Percentiles rank a stretch among this genome's conserved stretches.
Conservation (phyloP, 2,329 filamentous ascomycete genomes). For the Trichoderma koningii region DNA sequence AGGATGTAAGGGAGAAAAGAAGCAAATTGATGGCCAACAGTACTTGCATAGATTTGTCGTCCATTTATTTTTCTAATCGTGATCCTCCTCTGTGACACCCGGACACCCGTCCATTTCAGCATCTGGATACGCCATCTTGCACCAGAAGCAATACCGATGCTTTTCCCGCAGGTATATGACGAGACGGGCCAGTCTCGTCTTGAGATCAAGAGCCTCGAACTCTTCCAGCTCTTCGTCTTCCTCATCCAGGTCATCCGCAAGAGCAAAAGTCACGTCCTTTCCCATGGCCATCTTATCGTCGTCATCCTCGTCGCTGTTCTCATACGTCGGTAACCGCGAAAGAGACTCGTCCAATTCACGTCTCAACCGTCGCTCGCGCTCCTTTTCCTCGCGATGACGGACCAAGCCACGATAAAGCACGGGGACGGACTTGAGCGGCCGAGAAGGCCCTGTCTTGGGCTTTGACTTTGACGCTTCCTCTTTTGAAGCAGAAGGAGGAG, state of each 20-base stretch:
- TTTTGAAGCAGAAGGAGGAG: conserved; percentile 14
- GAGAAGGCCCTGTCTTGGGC: conserved; percentile 44
- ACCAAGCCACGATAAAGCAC: conserved; percentile 79
- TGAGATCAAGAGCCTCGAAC: conserved; percentile 69
- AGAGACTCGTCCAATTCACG: conserved; percentile 68
- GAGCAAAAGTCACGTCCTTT: conserved; percentile 57
- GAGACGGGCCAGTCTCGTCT: conserved; percentile 66
- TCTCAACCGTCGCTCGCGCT: conserved; percentile 66
- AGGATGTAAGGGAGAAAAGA: too few relatives aligned
- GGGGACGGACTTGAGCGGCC: conserved; percentile 67
- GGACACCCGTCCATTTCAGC: conserved; percentile 83
- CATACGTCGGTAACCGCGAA: conserved; percentile 64
- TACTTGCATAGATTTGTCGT: too few relatives aligned
- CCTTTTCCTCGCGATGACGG: conserved; percentile 67
- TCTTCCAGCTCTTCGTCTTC: conserved; percentile 79
- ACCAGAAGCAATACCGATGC: conserved; percentile 93
- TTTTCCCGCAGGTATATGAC: conserved; percentile 69
- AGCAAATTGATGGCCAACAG: too few relatives aligned
- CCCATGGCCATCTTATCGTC: conserved; percentile 73
- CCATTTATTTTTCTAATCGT: too few relatives aligned
- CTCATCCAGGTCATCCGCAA: conserved; percentile 71
- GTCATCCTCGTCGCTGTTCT: conserved; percentile 65
- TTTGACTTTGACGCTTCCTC: conserved; percentile 36
- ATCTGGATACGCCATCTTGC: conserved; percentile 79
- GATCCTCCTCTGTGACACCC: conserved; percentile 82